Base-by-base conservation (phyloP, 495 filamentous ascomycete species). In the Tuber calosporum region DNA sequence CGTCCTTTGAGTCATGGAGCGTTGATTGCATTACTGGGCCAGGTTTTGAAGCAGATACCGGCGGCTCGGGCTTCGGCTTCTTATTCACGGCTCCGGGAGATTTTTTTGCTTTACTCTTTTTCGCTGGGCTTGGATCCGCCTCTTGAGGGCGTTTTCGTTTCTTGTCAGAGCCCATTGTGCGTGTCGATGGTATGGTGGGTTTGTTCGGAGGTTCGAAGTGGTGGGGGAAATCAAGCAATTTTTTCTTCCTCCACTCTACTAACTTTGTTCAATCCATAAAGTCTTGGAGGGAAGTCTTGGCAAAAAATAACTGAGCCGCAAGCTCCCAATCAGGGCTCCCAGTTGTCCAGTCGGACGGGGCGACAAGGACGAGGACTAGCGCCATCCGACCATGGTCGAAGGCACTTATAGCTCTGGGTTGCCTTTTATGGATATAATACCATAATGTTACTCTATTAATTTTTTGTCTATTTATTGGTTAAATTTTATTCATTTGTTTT, bases 1-100 rank as follows among this genome's bases (percentile, higher is more conserved):
- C 94, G 74, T 92, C 89, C 78, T 88, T 89, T 43, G 67, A 45
- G 11, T 45, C 48, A 39, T 76, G 75, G 20, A 82, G 72, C 11
- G 80, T 73, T 43, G 80, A 81, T 43, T 68, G 69, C 6, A 40
- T 48, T 45, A 19, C 66, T 17, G 41, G 30, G 36, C 66, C 67
- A 37, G 70, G 66, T 36, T 40, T 15, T 69, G 72, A 69, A 37
- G 43, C 26, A 36, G 13, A 43, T 43, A 45, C 45, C 15, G 40
- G 69, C 38, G 75, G 34, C 19, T 37, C 36, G 36, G 62, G 37
- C 37, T 69, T 72, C 42, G 68, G 71, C 39, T 42, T 76, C 39
- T 75, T 79, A 40, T 40, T 72, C 11, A 53, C 26, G 20, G 58
- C 8, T 58, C 40, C 67, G 9, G 66, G 53, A 22, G 67, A 71